phyloP scores from a whole-genome alignment of 139 green algal genomes.

The Spirogloea muscicola region DNA sequence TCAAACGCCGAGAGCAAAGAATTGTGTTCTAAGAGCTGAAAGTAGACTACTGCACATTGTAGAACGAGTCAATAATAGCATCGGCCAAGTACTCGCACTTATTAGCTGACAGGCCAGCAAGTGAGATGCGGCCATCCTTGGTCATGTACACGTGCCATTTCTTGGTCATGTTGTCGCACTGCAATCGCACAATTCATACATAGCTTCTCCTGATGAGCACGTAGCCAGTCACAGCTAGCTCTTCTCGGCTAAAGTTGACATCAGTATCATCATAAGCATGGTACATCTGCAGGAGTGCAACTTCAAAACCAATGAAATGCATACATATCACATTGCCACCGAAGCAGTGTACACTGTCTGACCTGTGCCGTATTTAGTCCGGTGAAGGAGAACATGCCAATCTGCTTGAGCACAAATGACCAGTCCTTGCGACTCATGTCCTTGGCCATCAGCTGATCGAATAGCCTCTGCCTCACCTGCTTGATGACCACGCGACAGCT shows the following conservation, averaged over 20 bases:
- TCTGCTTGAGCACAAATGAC: constrained; percentile 84
- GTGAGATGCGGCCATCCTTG: constrained; percentile 88
- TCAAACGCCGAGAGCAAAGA: too few species aligned
- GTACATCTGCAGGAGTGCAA: too few species aligned
- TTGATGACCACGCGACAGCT: constrained; percentile 47
- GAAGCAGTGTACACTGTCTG: too few species aligned
- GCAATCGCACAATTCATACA: too few species aligned
- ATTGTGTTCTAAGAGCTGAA: too few species aligned
- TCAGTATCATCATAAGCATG: too few species aligned
- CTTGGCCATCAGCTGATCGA: constrained; percentile 60
- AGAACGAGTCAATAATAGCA: constrained; percentile 85
- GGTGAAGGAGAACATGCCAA: constrained; percentile 96
- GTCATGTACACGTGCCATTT: constrained; percentile 96
- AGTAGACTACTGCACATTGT: constrained; percentile 60
- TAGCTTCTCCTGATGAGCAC: too few species aligned
- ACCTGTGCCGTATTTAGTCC: constrained; percentile 66
- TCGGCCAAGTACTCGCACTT: constrained; percentile 87
- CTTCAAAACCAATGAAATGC: too few species aligned
- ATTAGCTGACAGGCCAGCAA: constrained; percentile 80
- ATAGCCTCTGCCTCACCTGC: constrained; percentile 72
- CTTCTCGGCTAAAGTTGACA: too few species aligned
- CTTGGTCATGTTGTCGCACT: constrained; percentile 93
- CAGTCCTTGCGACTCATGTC: constrained; percentile 78
- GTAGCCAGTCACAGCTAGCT: too few species aligned
- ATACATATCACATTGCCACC: too few species aligned